Percentiles rank a stretch among this genome's conserved stretches.
These are phyloP conservation scores for Ceratocystis alfenasii DNA, from an alignment of 2,329 filamentous ascomycete species.

Conservation along the genomic window DNA sequence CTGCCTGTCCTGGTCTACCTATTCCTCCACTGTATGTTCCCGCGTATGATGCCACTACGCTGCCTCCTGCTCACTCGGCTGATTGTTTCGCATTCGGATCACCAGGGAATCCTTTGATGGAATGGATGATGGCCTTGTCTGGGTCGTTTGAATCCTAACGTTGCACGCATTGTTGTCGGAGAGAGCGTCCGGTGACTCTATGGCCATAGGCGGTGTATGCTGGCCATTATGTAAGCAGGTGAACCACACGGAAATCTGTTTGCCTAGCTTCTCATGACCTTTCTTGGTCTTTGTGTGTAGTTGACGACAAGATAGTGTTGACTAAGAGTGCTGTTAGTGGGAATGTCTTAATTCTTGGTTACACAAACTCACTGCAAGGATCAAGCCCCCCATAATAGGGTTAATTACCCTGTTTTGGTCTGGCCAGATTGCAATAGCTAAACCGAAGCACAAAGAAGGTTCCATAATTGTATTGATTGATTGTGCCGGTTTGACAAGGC, in stretches of 20 bases:
- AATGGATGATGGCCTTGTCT: neutral
- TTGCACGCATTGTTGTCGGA: neutral
- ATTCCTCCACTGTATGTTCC: neutral
- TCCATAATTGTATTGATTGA: neutral
- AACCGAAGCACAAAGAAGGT: constrained; percentile 4
- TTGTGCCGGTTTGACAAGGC: neutral
- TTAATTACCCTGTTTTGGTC: neutral
- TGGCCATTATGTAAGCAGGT: neutral
- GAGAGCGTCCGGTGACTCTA: neutral
- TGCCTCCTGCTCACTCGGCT: neutral
- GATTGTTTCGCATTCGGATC: neutral
- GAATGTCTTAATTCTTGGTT: neutral
- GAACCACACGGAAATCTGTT: neutral
- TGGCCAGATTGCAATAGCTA: constrained; percentile 9
- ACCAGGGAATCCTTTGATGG: neutral
- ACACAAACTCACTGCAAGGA: neutral
- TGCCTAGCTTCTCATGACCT: neutral
- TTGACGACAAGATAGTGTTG: neutral
- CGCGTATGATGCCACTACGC: neutral
- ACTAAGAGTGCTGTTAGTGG: too few relatives aligned
- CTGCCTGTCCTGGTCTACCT: neutral
- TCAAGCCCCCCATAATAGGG: neutral
- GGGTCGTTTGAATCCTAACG: neutral
- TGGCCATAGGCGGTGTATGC: neutral
- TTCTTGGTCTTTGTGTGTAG: neutral